Percentiles rank a stretch among this genome's conserved stretches.
Evolutionary conservation across 306 rosid species (phyloP).

Genomic region (Arachis stenosperma): DNA sequence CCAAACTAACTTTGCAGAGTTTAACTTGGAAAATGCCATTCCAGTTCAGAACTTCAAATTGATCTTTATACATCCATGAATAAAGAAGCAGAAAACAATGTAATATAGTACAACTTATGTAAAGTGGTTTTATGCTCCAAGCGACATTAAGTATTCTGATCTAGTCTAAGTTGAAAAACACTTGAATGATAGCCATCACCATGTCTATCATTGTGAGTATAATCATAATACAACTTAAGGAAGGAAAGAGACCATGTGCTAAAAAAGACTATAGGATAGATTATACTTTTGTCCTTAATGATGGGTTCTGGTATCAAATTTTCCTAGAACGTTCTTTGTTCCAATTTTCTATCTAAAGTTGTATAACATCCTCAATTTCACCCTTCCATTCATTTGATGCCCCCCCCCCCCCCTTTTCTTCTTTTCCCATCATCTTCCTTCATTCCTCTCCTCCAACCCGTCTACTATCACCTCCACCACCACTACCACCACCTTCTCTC

Average conservation of each 20-base stretch:
- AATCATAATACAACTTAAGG: slow-evolving; percentile 6
- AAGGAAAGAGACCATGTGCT: slow-evolving; percentile 12
- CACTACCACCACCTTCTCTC: too few relatives aligned
- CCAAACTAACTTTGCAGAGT: slow-evolving; percentile 13
- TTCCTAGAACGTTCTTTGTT: too few relatives aligned
- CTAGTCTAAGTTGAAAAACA: slow-evolving; percentile 19
- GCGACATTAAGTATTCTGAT: slow-evolving; percentile 9
- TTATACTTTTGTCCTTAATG: too few relatives aligned
- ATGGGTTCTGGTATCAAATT: too few relatives aligned
- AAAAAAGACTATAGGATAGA: neutral
- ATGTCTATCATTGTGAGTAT: slow-evolving; percentile 13
- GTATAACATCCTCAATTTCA: too few relatives aligned
- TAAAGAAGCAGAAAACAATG: neutral
- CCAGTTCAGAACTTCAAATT: slow-evolving; percentile 1
- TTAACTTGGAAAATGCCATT: slow-evolving; percentile 26
- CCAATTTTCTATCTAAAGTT: too few relatives aligned
- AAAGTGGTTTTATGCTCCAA: neutral
- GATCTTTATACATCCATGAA: neutral
- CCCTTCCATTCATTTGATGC: too few relatives aligned
- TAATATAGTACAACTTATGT: neutral
- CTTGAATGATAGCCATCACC: neutral
- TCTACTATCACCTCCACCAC: too few relatives aligned
- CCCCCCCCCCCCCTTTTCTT: too few relatives aligned
- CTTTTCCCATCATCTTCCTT: too few relatives aligned
- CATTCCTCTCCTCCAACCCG: too few relatives aligned